Conservation (phyloP, 495 filamentous ascomycete genomes). For the Aspergillus steynii region DNA sequence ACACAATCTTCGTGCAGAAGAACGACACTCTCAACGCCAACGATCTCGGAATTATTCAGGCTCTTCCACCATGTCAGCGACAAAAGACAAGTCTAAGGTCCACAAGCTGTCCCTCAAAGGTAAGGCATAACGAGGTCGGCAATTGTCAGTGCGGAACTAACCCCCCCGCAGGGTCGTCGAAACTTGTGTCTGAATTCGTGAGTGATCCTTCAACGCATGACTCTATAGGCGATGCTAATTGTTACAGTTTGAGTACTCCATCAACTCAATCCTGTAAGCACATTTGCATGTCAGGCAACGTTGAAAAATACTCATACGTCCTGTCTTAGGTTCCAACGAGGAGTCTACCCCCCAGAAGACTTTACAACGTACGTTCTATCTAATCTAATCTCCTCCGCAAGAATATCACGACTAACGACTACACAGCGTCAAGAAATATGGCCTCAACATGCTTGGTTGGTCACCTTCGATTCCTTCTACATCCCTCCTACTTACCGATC, state of each 20-base stretch:
- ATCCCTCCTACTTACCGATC: constrained; percentile 7
- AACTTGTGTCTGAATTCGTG: constrained; percentile 93
- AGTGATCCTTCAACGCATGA: constrained; percentile 32
- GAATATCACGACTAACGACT: constrained; percentile 6
- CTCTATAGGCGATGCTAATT: constrained; percentile 20
- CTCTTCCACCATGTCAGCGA: constrained; percentile 39
- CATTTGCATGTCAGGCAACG: not conserved
- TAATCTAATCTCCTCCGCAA: not conserved
- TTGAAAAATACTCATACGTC: constrained; percentile 5
- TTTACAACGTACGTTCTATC: constrained; percentile 73
- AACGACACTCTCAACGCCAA: not conserved
- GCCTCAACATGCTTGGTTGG: constrained; percentile 91
- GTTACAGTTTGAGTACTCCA: constrained; percentile 89
- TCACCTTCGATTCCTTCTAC: constrained; percentile 5
- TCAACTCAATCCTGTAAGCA: constrained; percentile 83
- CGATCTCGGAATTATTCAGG: not conserved
- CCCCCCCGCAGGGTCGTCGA: constrained; percentile 63
- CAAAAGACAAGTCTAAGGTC: constrained; percentile 86
- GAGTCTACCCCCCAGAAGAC: constrained; percentile 97
- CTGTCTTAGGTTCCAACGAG: constrained; percentile 75
- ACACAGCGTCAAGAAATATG: constrained; percentile 92
- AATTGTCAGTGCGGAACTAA: constrained; percentile 23
- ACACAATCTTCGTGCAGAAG: constrained; percentile 1
- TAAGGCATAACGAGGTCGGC: constrained; percentile 22
- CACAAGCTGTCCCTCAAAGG: constrained; percentile 95